These are phyloP conservation scores for Pharus latifolius DNA, from an alignment of 176 grass and related monocot species.

Conservation along the genomic window DNA sequence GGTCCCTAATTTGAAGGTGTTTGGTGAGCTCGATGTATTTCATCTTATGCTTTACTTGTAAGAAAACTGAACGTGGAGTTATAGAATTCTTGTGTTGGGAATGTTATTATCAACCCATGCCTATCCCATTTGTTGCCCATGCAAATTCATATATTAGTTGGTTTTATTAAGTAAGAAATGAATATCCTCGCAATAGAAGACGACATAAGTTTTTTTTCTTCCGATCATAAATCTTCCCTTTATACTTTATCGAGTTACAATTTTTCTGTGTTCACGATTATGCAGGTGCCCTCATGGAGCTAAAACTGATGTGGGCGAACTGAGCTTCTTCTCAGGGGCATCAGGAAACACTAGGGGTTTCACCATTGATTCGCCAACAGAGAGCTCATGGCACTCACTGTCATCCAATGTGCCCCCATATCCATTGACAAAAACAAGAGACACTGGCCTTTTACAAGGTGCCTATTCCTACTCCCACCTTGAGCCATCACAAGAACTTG, in stretches of 20 bases:
- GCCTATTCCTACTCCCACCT: constrained; percentile 46
- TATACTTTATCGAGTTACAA: not conserved
- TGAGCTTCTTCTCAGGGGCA: constrained; percentile 71
- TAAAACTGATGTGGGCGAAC: constrained; percentile 51
- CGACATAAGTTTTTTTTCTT: not conserved
- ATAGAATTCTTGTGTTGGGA: not conserved
- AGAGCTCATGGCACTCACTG: constrained; percentile 53
- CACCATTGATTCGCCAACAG: constrained; percentile 38
- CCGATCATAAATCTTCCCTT: not conserved
- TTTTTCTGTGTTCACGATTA: not conserved
- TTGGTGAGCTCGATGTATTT: not conserved
- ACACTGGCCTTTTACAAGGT: constrained; percentile 27
- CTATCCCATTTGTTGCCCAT: not conserved
- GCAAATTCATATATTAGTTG: not conserved
- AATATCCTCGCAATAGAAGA: not conserved
- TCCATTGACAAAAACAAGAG: constrained; percentile 35
- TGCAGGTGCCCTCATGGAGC: constrained; percentile 55
- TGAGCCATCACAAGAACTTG: constrained; percentile 55
- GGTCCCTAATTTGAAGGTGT: not conserved
- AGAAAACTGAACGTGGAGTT: no score
- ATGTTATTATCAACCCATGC: not conserved
- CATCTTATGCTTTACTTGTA: no score
- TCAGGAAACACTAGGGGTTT: constrained; percentile 54
- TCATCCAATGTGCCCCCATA: constrained; percentile 33
- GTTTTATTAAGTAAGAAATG: not conserved